Evolutionary conservation across 495 filamentous ascomycete species (phyloP).

Genomic region (Penicillium flavigenum): DNA sequence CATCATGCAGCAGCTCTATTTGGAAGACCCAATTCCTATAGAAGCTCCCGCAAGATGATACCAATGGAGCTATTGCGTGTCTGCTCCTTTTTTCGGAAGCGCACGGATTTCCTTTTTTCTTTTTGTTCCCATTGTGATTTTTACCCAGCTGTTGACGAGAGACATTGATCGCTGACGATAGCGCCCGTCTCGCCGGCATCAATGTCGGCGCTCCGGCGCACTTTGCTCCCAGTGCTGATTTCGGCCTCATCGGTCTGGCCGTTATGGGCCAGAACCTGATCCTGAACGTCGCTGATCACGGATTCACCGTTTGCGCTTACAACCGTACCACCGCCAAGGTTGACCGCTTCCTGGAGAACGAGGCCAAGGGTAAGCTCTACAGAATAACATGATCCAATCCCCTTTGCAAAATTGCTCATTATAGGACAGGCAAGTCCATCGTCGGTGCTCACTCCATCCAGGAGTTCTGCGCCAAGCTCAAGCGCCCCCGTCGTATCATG

Average conservation of each 20-base stretch:
- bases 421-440: conserved; percentile 74
- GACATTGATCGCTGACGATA: conserved; percentile 63
- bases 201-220: conserved; percentile 67
- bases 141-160: conserved; percentile 35
- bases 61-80: conserved; percentile 5
- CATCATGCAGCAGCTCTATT: conserved; percentile 9
- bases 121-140: conserved; percentile 9
- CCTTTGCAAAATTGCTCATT: conserved; percentile 15
- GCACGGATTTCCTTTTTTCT: conserved; percentile 11
- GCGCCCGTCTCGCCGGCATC: conserved; percentile 84
- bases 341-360: conserved; percentile 89
- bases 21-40: background rate
- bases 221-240: conserved; percentile 65
- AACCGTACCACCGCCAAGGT: conserved; percentile 98
- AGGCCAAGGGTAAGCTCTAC: conserved; percentile 71
- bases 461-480: conserved; percentile 93
- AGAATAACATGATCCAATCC: conserved; percentile 2
- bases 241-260: conserved; percentile 99
- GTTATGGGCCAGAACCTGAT: conserved; percentile 99
- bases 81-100: conserved; percentile 9
- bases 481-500: conserved; percentile 95
- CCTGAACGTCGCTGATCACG: conserved; percentile 94
- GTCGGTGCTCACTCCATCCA: conserved; percentile 90
- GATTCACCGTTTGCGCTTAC: conserved; percentile 93
- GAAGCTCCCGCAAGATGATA: conserved; percentile 10